Evolutionary conservation across 371 early-diverging fungal genomes (phyloP).

Genomic region (Batkoa obscura): DNA sequence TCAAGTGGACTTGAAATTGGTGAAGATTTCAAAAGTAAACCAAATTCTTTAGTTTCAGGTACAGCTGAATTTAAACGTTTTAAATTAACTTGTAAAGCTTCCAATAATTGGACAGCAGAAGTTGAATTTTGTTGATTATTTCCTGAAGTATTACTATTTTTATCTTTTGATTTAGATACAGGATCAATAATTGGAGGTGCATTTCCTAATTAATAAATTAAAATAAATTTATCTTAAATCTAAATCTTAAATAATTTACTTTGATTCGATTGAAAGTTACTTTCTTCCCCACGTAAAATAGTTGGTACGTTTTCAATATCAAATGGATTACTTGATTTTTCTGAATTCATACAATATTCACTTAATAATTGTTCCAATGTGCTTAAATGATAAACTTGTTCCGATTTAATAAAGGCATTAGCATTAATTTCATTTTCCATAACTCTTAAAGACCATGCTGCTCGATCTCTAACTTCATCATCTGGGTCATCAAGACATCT

Average conservation of each 20-base stretch:
- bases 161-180: slow-evolving; percentile 9
- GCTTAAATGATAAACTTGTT: slow-evolving; percentile 28
- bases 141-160: slow-evolving; percentile 8
- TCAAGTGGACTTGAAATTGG: slow-evolving; percentile 33
- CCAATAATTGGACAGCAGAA: background rate
- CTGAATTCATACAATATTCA: slow-evolving; percentile 51
- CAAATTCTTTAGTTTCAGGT: slow-evolving; percentile 66
- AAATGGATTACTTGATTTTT: slow-evolving; percentile 34
- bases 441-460: slow-evolving; percentile 68
- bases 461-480: slow-evolving; percentile 96
- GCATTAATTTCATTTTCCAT: slow-evolving; percentile 38
- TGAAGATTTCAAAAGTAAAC: slow-evolving; percentile 69
- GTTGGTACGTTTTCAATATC: slow-evolving; percentile 56
- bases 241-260: background rate
- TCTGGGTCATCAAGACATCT: slow-evolving; percentile 93
- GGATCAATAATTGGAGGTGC: slow-evolving; percentile 10
- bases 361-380: slow-evolving; percentile 72
- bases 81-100: background rate
- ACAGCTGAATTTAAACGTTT: slow-evolving; percentile 15
- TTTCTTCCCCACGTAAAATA: background rate
- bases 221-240: background rate
- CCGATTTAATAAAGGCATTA: slow-evolving; percentile 40
- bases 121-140: background rate
- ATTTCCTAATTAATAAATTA: background rate
- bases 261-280: background rate